phyloP scores from a whole-genome alignment of 495 filamentous ascomycete species.

The Aspergillus campestris region DNA sequence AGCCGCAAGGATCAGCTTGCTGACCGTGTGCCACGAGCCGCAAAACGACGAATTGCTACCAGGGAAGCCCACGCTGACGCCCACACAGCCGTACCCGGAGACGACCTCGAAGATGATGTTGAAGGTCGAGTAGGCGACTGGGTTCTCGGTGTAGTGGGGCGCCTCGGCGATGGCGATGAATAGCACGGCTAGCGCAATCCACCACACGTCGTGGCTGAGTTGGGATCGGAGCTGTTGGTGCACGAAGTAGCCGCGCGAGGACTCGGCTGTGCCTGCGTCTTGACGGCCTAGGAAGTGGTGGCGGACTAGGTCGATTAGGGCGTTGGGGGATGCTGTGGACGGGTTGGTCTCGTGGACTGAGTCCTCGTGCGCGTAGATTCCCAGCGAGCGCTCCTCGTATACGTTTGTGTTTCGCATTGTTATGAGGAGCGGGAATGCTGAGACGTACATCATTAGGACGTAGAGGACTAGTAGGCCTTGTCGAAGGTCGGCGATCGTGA shows the following conservation, averaged over 20 bases:
- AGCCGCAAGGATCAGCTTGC: conserved; percentile 67
- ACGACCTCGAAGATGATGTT: conserved; percentile 84
- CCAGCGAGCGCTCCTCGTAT: conserved; percentile 66
- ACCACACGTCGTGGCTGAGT: conserved; percentile 82
- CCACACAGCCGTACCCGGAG: conserved; percentile 77
- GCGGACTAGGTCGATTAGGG: conserved; percentile 17
- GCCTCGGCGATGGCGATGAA: conserved; percentile 70
- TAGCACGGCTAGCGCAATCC: conserved; percentile 64
- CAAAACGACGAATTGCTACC: conserved; percentile 61
- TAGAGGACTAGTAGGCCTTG: conserved; percentile 73
- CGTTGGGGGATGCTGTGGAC: conserved; percentile 8
- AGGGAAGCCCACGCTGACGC: conserved; percentile 66
- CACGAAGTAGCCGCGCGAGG: conserved; percentile 46
- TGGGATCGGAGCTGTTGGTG: conserved; percentile 65
- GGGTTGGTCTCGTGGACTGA: conserved; percentile 8
- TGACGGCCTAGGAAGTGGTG: conserved; percentile 21
- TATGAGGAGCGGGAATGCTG: conserved; percentile 48
- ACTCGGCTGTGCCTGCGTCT: conserved; percentile 17
- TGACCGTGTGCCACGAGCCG: conserved; percentile 60
- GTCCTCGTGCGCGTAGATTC: conserved; percentile 48
- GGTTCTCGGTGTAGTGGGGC: conserved; percentile 53
- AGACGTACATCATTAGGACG: conserved; percentile 88
- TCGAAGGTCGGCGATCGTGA: conserved; percentile 59
- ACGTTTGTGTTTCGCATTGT: conserved; percentile 65
- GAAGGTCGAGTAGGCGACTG: conserved; percentile 66